A percentile compares a stretch with the other conserved stretches of the same genome.
Conservation (phyloP, 2,329 filamentous ascomycete species). For the Fusarium veterinarium region DNA sequence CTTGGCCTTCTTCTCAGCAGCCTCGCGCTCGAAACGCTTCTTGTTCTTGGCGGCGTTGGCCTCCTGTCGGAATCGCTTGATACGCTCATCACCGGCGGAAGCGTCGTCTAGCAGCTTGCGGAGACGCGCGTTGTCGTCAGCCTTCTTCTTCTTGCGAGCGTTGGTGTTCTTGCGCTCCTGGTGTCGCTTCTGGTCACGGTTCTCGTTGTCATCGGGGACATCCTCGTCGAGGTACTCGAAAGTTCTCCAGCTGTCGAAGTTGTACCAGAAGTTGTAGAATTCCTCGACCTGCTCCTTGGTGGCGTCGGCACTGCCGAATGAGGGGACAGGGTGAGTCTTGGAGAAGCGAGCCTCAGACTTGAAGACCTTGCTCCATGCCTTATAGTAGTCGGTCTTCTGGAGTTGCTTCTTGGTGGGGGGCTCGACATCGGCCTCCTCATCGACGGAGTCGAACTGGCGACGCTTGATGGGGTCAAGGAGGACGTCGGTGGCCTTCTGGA, state of each 20-base stretch:
- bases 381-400: slow-evolving; percentile 91
- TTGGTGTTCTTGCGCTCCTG: slow-evolving; percentile 99
- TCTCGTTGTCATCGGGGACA: slow-evolving; percentile 98
- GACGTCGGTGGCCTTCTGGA: slow-evolving; percentile 96
- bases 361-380: slow-evolving; percentile 91
- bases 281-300: slow-evolving; percentile 89
- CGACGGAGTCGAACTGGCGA: slow-evolving; percentile 95
- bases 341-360: slow-evolving; percentile 94
- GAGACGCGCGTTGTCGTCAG: slow-evolving; percentile 92
- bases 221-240: slow-evolving; percentile 99
- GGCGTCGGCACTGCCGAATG: slow-evolving; percentile 85
- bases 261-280: slow-evolving; percentile 99
- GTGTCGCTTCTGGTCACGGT: slow-evolving; percentile 98
- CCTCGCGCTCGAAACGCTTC: slow-evolving; percentile 90
- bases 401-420: slow-evolving; percentile 92
- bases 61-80: slow-evolving; percentile 95
- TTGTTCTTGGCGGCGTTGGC: slow-evolving; percentile 96
- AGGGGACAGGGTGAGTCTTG: slow-evolving; percentile 87
- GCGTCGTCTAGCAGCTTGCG: slow-evolving; percentile 90
- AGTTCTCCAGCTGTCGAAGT: slow-evolving; percentile 96
- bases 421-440: slow-evolving; percentile 92
- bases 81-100: slow-evolving; percentile 87
- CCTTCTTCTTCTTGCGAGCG: slow-evolving; percentile 99
- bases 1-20: slow-evolving; percentile 84
- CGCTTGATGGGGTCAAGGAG: slow-evolving; percentile 92